phyloP scores from a whole-genome alignment of 192 early-diverging fungal species.

The Umbelopsis vinacea region DNA sequence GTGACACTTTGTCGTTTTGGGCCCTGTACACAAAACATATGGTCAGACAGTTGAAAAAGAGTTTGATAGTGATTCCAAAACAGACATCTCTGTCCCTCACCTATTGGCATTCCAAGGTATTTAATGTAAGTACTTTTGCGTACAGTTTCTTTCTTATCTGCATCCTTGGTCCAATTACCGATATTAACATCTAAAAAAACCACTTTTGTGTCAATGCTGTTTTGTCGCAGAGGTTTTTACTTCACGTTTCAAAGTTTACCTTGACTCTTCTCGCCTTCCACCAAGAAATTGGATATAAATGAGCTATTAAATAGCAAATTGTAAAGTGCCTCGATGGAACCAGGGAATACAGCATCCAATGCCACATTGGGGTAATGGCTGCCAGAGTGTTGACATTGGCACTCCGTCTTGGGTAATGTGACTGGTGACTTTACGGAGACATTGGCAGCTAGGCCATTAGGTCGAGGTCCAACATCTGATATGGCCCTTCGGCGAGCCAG shows the following conservation, averaged over 20 bases:
- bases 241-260: conserved; percentile 41
- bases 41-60: conserved; percentile 34
- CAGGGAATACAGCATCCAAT: conserved; percentile 50
- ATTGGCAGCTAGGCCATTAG: conserved; percentile 20
- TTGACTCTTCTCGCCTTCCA: conserved; percentile 50
- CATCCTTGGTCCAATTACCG: conserved; percentile 39
- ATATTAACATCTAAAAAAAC: conserved; percentile 41
- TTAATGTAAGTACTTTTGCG: conserved; percentile 45
- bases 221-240: background rate
- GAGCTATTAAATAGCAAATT: conserved; percentile 56
- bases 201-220: background rate
- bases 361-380: conserved; percentile 50
- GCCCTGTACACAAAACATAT: conserved; percentile 40
- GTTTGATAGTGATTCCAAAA: conserved; percentile 33
- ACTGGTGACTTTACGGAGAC: background rate
- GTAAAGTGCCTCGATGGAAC: conserved; percentile 53
- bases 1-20: conserved; percentile 59
- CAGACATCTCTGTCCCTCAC: conserved; percentile 31
- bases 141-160: conserved; percentile 13
- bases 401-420: conserved; percentile 38
- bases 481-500: conserved; percentile 29
- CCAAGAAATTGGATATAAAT: conserved; percentile 50
- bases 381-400: conserved; percentile 49
- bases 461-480: conserved; percentile 39
- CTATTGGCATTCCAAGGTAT: conserved; percentile 44